Percentiles rank a stretch among this genome's conserved stretches.
Evolutionary conservation across 805 yeast genomes (phyloP).

Genomic region (Saturnispora saitoi): DNA sequence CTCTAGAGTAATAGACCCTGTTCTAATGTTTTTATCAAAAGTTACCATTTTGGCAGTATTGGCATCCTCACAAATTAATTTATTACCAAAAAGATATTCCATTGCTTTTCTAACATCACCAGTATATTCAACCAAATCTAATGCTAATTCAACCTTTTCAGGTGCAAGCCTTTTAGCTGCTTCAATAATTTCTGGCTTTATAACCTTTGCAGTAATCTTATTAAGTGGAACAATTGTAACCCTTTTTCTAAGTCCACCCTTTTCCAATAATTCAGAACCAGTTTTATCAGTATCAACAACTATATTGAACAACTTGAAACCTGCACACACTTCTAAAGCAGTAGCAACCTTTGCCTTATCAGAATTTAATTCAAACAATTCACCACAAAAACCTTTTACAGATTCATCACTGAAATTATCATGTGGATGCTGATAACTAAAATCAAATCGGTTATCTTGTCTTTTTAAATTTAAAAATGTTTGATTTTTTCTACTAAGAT

Average conservation of each 20-base stretch:
- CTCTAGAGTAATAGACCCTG: slow-evolving; percentile 79
- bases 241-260: slow-evolving; percentile 68
- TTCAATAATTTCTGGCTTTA: slow-evolving; percentile 43
- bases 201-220: slow-evolving; percentile 57
- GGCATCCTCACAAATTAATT: slow-evolving; percentile 82
- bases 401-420: slow-evolving; percentile 49
- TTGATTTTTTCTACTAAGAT: slow-evolving; percentile 35
- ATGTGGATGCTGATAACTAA: slow-evolving; percentile 58
- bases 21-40: slow-evolving; percentile 68
- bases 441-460: slow-evolving; percentile 65
- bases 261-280: slow-evolving; percentile 75
- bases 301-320: slow-evolving; percentile 80
- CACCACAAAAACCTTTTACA: slow-evolving; percentile 88
- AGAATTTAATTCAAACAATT: slow-evolving; percentile 52
- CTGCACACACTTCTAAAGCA: slow-evolving; percentile 92
- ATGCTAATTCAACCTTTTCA: slow-evolving; percentile 80
- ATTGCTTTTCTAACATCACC: slow-evolving; percentile 67
- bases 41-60: slow-evolving; percentile 85
- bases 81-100: slow-evolving; percentile 84
- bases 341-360: slow-evolving; percentile 53
- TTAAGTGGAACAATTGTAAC: slow-evolving; percentile 90
- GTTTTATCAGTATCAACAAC: slow-evolving; percentile 83
- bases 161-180: slow-evolving; percentile 76
- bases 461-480: slow-evolving; percentile 52
- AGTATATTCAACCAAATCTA: slow-evolving; percentile 70